These are phyloP conservation scores for Dicorynia guianensis DNA, from an alignment of 306 rosid genomes.

Conservation along the genomic window DNA sequence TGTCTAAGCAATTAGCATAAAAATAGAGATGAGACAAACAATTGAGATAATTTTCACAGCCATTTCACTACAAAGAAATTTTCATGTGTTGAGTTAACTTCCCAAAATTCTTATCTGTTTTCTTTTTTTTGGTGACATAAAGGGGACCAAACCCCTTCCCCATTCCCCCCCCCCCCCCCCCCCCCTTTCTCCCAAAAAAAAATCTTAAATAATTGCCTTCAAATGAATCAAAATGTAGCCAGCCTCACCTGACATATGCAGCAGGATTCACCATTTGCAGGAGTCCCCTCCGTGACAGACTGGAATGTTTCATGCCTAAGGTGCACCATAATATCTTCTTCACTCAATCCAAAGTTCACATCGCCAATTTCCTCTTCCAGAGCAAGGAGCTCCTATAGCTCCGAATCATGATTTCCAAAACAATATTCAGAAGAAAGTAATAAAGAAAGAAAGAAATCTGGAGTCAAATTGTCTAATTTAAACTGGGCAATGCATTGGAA, in stretches of 20 bases:
- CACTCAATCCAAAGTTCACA: background rate
- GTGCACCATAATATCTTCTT: background rate
- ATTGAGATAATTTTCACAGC: background rate
- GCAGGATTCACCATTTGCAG: slow-evolving; percentile 13
- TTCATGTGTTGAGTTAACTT: background rate
- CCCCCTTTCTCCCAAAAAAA: no score
- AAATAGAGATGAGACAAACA: background rate
- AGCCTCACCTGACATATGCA: slow-evolving; percentile 47
- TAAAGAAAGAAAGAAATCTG: no score
- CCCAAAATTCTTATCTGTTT: background rate
- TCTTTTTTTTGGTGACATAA: no score
- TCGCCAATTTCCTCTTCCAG: slow-evolving; percentile 16
- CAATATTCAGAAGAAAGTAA: background rate
- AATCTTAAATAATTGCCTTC: no score
- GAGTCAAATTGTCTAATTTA: background rate
- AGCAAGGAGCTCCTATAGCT: slow-evolving; percentile 1
- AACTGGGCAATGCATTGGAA: background rate
- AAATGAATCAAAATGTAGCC: slow-evolving; percentile 7
- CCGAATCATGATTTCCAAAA: slow-evolving; percentile 1
- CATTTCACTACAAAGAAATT: background rate
- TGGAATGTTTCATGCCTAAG: slow-evolving; percentile 11
- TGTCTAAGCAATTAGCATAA: background rate
- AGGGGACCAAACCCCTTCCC: no score
- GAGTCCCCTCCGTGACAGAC: background rate
- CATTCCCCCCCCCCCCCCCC: no score